Conservation (phyloP, 2,329 filamentous ascomycete genomes). For the Hypoxylon sp. region DNA sequence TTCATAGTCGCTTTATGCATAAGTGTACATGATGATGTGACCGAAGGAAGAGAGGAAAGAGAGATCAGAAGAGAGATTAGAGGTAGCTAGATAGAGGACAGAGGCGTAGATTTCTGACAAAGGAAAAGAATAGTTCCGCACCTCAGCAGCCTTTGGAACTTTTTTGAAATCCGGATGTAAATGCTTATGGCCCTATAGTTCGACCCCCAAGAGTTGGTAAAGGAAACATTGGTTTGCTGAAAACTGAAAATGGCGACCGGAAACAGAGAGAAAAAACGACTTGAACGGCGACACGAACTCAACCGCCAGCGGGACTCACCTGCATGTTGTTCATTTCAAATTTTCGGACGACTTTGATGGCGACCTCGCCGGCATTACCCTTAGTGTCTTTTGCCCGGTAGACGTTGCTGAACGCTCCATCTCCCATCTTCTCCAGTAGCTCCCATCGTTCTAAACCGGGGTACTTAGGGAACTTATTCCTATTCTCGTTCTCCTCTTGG, state of each 20-base stretch:
- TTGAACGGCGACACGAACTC: conserved; percentile 50
- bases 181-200: conserved; percentile 85
- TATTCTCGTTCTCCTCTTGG: conserved; percentile 90
- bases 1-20: not conserved
- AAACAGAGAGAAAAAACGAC: conserved; percentile 50
- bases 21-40: conserved; percentile 30
- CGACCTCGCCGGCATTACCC: conserved; percentile 82
- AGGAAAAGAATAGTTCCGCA: conserved; percentile 73
- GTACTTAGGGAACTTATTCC: conserved; percentile 87
- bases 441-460: conserved; percentile 89
- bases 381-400: conserved; percentile 86
- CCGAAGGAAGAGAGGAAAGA: conserved; percentile 23
- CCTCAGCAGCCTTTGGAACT: conserved; percentile 96
- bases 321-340: conserved; percentile 99
- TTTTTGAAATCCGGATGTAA: conserved; percentile 97
- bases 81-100: conserved; percentile 44
- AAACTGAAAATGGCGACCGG: conserved; percentile 49
- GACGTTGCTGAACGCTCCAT: conserved; percentile 98
- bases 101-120: conserved; percentile 46
- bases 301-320: conserved; percentile 75
- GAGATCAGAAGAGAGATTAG: conserved; percentile 46
- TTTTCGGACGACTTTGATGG: conserved; percentile 98
- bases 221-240: conserved; percentile 38
- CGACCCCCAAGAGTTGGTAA: conserved; percentile 68
- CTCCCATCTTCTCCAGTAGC: conserved; percentile 96